Evolutionary conservation across 2,329 filamentous ascomycete genomes (phyloP).

Genomic region (Onygenales sp.): DNA sequence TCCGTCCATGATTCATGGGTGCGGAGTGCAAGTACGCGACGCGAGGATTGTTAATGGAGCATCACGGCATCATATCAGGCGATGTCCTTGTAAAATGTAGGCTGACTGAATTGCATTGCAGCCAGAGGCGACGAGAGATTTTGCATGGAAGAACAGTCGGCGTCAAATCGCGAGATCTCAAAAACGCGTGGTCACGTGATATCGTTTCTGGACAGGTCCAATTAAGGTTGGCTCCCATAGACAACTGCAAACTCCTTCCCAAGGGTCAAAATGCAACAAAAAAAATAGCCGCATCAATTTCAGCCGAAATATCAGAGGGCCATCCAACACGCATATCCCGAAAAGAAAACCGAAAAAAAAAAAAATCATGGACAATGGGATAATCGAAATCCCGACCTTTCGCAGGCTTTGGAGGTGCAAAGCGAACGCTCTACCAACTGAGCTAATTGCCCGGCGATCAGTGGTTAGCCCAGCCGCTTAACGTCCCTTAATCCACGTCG

Average conservation of each 20-base stretch:
- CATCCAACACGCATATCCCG: background rate
- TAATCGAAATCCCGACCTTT: slow-evolving; percentile 13
- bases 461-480: background rate
- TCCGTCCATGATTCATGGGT: slow-evolving; percentile 2
- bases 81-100: background rate
- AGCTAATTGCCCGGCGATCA: slow-evolving; percentile 8
- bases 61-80: background rate
- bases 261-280: no score
- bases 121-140: background rate
- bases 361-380: slow-evolving; percentile 10
- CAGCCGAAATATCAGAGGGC: background rate
- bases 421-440: slow-evolving; percentile 10
- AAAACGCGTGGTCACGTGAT: no score
- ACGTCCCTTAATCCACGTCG: background rate
- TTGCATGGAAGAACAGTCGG: background rate
- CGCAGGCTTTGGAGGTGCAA: slow-evolving; percentile 6
- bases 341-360: slow-evolving; percentile 2
- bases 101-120: background rate
- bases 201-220: no score
- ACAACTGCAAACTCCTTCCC: no score
- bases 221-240: no score
- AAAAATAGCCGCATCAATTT: background rate
- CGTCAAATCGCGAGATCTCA: no score
- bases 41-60: background rate
- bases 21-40: background rate